A percentile compares a stretch with the other conserved stretches of the same genome.
phyloP scores from a whole-genome alignment of 1,284 basidiomycete genomes.

The Ustilago hordei region DNA sequence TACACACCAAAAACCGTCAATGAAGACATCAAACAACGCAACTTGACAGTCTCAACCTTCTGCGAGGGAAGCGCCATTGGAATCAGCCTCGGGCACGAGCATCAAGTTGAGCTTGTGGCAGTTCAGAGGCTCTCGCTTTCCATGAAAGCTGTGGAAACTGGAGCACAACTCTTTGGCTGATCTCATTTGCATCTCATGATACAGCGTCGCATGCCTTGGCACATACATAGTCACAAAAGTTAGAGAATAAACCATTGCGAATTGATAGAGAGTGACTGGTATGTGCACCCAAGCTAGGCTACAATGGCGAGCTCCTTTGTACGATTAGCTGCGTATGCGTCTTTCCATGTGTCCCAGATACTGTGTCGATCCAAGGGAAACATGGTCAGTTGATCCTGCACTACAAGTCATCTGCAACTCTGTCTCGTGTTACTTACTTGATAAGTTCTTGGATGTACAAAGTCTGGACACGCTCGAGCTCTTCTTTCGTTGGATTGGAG shows the following conservation, averaged over 20 bases:
- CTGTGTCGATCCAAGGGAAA: slow-evolving; percentile 22
- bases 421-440: slow-evolving; percentile 33
- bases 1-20: slow-evolving; percentile 2
- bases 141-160: too few relatives aligned
- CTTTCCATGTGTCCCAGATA: slow-evolving; percentile 68
- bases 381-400: not conserved
- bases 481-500: slow-evolving; percentile 83
- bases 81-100: too few relatives aligned
- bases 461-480: slow-evolving; percentile 83
- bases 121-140: too few relatives aligned
- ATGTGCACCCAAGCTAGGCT: slow-evolving; percentile 15
- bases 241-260: not conserved
- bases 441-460: slow-evolving; percentile 85
- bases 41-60: too few relatives aligned
- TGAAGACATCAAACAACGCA: not conserved
- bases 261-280: not conserved
- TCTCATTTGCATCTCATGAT: not conserved
- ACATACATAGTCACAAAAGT: not conserved
- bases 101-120: too few relatives aligned
- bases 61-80: too few relatives aligned
- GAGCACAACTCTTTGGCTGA: not conserved
- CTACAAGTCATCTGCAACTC: not conserved
- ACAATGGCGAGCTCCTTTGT: slow-evolving; percentile 67
- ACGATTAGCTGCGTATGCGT: slow-evolving; percentile 64
- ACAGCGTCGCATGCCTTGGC: not conserved